These are phyloP conservation scores for Coprinopsis sp. DNA, from an alignment of 768 basidiomycete species.

Conservation along the genomic window DNA sequence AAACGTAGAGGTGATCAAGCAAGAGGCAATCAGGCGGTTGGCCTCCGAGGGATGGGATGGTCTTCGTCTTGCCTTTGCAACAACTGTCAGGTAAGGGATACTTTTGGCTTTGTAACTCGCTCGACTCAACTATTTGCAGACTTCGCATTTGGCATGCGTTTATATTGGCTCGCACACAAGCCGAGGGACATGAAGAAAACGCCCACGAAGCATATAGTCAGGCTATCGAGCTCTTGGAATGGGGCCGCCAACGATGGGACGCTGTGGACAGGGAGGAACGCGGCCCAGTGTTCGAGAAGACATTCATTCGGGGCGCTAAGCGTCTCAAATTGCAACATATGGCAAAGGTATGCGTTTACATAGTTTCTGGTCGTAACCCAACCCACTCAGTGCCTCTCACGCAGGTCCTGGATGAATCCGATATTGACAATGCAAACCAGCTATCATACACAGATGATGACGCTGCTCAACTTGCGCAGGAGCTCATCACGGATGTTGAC, in stretches of 20 bases:
- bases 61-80: not conserved
- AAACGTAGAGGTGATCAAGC: not conserved
- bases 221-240: not conserved
- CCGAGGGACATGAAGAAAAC: not conserved
- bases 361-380: too few relatives aligned
- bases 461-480: too few relatives aligned
- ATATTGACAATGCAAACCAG: too few relatives aligned
- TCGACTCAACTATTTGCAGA: not conserved
- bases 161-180: not conserved
- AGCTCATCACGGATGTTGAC: too few relatives aligned
- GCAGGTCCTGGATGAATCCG: too few relatives aligned
- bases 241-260: not conserved
- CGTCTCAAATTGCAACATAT: not conserved
- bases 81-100: constrained; percentile 4
- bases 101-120: not conserved
- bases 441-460: too few relatives aligned
- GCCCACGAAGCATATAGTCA: not conserved
- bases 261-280: not conserved
- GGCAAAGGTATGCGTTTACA: not conserved
- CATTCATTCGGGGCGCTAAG: not conserved
- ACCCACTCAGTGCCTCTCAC: too few relatives aligned
- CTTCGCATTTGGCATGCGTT: constrained; percentile 1
- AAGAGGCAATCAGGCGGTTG: not conserved
- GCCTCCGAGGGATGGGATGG: not conserved
- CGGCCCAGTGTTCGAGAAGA: not conserved